These are phyloP conservation scores for Fusarium kyushuense DNA, from an alignment of 2,329 filamentous ascomycete species.

Conservation along the genomic window DNA sequence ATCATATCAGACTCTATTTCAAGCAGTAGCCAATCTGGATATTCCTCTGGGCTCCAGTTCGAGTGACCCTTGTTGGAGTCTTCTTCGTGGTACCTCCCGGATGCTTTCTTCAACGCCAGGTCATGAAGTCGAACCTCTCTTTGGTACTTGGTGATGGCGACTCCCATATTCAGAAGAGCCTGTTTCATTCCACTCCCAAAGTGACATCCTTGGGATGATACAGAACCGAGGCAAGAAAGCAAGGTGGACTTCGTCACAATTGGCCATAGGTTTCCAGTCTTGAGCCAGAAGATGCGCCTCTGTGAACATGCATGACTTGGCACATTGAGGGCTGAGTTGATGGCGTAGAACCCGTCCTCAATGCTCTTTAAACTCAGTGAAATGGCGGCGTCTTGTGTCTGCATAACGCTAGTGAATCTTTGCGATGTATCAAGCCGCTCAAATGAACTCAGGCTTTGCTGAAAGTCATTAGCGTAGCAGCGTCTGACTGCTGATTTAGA, in stretches of 20 bases:
- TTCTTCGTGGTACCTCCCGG: slow-evolving; percentile 62
- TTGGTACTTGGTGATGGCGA: slow-evolving; percentile 44
- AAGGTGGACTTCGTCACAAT: slow-evolving; percentile 39
- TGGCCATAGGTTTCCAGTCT: slow-evolving; percentile 43
- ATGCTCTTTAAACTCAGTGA: neutral
- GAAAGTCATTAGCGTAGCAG: slow-evolving; percentile 39
- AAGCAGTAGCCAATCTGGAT: slow-evolving; percentile 73
- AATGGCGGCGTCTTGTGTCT: slow-evolving; percentile 19
- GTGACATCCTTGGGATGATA: slow-evolving; percentile 8
- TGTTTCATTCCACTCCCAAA: slow-evolving; percentile 44
- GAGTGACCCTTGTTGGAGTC: slow-evolving; percentile 58
- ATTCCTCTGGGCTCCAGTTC: slow-evolving; percentile 66
- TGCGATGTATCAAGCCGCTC: slow-evolving; percentile 16
- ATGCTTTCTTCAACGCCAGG: slow-evolving; percentile 59
- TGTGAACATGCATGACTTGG: slow-evolving; percentile 13
- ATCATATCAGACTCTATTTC: slow-evolving; percentile 74
- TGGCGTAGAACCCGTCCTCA: slow-evolving; percentile 15
- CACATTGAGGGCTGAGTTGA: slow-evolving; percentile 23
- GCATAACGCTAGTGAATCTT: slow-evolving; percentile 1
- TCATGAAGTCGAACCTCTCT: slow-evolving; percentile 65
- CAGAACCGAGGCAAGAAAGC: slow-evolving; percentile 33
- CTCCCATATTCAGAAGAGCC: slow-evolving; percentile 33
- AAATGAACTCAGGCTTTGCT: slow-evolving; percentile 40
- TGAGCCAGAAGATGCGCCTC: slow-evolving; percentile 41
- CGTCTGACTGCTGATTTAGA: slow-evolving; percentile 37